Base-by-base conservation (phyloP, 345 rosid genomes). In the Populus euphratica region DNA sequence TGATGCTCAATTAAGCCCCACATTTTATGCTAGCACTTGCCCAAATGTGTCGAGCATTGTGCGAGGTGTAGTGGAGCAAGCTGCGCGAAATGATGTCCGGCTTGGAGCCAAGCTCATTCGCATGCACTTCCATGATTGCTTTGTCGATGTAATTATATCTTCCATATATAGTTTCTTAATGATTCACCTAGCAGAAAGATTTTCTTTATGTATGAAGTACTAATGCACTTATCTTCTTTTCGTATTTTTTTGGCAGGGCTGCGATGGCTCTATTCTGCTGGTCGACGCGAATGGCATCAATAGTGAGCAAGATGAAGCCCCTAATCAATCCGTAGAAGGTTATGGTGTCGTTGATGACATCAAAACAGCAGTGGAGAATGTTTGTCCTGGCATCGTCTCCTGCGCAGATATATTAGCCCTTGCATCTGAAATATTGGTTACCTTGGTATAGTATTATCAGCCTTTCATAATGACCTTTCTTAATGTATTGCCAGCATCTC, bases 371-470 rank as follows among this genome's bases (percentile, higher is more conserved):
- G 72, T 76, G 27, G 78, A 76, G 36, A 76, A 54, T n/a, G 66
- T 5, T 25, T 74, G 77, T 31, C 69, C 70, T 66, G 70, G 77
- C 8, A 21, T 89, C 75, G 94, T 90, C 25, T 92, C 94, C 0
- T 92, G 96, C 76, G 92, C 92, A 43, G 97, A 93, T 81, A 87
- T 91, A 74, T 78, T 93, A 44, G 69, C 93, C 68, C 71, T 92
- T n/a, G 90, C 93, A 20, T 38, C 35, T 39, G 27, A 56, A 36
- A 36, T 13, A 25, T 17, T 5, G 33, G 47, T 75, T 44, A 7
- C n/a, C 23, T n/a, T 9, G 31, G 66, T 66, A 69, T 25, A 17
- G 6, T 21, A 2, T 17, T 10, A 5, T 5, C 44, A 41, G 12
- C 44, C 44, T 41, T 39, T 39, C 43, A 1, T 39, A 39, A 39